Evolutionary conservation across 805 yeast genomes (phyloP).

Genomic region (Kregervanrija delftensis): DNA sequence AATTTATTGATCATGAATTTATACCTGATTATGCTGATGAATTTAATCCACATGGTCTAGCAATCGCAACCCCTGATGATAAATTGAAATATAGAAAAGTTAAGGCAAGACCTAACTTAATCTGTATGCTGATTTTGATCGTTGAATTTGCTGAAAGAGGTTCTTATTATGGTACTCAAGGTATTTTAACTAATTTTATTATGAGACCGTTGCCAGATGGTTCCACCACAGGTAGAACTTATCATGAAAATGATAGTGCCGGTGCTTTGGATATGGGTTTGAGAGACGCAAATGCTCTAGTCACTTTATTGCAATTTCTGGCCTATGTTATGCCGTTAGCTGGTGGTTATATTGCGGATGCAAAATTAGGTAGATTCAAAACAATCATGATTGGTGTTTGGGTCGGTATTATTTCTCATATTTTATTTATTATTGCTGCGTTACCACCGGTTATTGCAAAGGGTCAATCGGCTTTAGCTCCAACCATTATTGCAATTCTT

Average conservation of each 20-base stretch:
- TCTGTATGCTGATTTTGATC: slow-evolving; percentile 42
- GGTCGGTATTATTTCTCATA: slow-evolving; percentile 40
- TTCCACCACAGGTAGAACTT: slow-evolving; percentile 36
- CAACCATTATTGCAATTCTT: slow-evolving; percentile 35
- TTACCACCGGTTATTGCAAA: slow-evolving; percentile 36
- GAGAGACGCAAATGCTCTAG: slow-evolving; percentile 39
- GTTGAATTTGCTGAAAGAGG: slow-evolving; percentile 51
- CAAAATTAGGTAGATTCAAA: slow-evolving; percentile 38
- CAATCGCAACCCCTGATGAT: slow-evolving; percentile 25
- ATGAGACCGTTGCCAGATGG: slow-evolving; percentile 46
- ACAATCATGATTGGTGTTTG: slow-evolving; percentile 44
- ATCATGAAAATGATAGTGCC: slow-evolving; percentile 27
- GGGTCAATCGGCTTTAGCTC: slow-evolving; percentile 32
- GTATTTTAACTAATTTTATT: slow-evolving; percentile 40
- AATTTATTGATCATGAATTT: slow-evolving; percentile 6
- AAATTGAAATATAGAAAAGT: slow-evolving; percentile 27
- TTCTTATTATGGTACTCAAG: slow-evolving; percentile 42
- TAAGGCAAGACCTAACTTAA: slow-evolving; percentile 39
- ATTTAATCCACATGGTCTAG: slow-evolving; percentile 24
- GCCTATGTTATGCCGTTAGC: slow-evolving; percentile 46
- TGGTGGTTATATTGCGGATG: slow-evolving; percentile 49
- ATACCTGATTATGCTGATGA: slow-evolving; percentile 23
- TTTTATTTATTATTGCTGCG: slow-evolving; percentile 43
- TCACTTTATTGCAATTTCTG: slow-evolving; percentile 38
- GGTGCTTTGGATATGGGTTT: slow-evolving; percentile 46